Evolutionary conservation across 2,329 filamentous ascomycete genomes (phyloP).

Genomic region (Beauveria caledonica): DNA sequence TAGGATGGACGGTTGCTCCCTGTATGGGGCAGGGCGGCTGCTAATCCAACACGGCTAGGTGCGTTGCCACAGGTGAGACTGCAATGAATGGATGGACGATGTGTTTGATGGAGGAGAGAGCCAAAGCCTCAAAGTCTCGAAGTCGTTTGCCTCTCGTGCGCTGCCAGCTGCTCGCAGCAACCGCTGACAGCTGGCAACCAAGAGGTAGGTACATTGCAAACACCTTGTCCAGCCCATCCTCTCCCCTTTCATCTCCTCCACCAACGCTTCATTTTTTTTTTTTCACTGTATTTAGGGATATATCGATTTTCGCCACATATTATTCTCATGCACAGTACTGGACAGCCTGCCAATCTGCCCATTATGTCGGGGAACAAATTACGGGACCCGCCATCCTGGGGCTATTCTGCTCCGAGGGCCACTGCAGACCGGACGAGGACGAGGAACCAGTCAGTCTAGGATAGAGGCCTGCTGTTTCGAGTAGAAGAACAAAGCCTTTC

Average conservation of each 20-base stretch:
- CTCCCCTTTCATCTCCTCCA: background rate
- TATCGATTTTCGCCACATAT: background rate
- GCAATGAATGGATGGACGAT: background rate
- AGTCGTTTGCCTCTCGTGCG: background rate
- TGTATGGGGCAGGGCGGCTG: conserved; percentile 7
- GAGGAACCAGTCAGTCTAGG: background rate
- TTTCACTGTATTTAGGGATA: background rate
- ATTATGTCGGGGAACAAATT: conserved; percentile 1
- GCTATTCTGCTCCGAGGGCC: background rate
- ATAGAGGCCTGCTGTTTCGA: background rate
- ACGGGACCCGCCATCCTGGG: background rate
- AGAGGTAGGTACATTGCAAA: background rate
- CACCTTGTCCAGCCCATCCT: background rate
- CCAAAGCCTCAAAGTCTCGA: background rate
- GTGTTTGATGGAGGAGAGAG: background rate
- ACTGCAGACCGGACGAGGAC: background rate
- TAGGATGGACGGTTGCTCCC: conserved; percentile 10
- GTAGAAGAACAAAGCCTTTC: background rate
- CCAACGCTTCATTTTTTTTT: background rate
- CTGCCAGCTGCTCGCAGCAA: background rate
- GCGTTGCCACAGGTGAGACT: conserved; percentile 9
- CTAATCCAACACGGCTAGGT: background rate
- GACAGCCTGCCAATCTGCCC: background rate
- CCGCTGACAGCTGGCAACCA: background rate
- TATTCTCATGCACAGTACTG: background rate